Conservation (phyloP, 2,329 filamentous ascomycete species). For the Trichophyton mentagrophytes region DNA sequence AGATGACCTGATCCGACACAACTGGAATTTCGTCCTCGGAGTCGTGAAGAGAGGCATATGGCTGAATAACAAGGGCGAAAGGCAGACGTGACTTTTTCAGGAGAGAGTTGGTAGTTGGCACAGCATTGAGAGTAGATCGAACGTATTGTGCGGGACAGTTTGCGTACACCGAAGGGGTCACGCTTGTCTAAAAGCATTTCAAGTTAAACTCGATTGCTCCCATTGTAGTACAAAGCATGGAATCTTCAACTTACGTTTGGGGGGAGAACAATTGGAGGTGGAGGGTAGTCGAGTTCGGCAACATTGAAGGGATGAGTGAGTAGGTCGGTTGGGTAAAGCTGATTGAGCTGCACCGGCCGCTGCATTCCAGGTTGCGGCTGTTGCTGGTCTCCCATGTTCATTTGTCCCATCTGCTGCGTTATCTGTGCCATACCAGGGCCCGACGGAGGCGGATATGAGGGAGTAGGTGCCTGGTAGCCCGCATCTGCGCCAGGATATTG, state of each 20-base stretch:
- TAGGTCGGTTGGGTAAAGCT: slow-evolving; percentile 83
- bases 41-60: slow-evolving; percentile 85
- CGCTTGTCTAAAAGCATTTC: slow-evolving; percentile 51
- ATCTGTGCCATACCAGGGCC: slow-evolving; percentile 54
- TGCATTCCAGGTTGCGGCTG: slow-evolving; percentile 23
- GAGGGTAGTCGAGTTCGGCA: slow-evolving; percentile 78
- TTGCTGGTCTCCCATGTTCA: slow-evolving; percentile 53
- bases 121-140: slow-evolving; percentile 84
- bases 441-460: slow-evolving; percentile 50
- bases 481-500: slow-evolving; percentile 16
- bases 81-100: slow-evolving; percentile 95
- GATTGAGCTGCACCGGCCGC: slow-evolving; percentile 54
- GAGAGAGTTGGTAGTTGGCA: slow-evolving; percentile 81
- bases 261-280: slow-evolving; percentile 80
- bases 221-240: neutral
- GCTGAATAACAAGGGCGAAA: slow-evolving; percentile 90
- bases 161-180: slow-evolving; percentile 77
- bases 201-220: neutral
- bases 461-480: slow-evolving; percentile 54
- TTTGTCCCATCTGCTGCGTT: slow-evolving; percentile 68
- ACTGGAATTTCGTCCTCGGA: slow-evolving; percentile 82
- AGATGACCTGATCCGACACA: slow-evolving; percentile 93
- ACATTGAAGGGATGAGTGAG: slow-evolving; percentile 90
- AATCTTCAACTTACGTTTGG: slow-evolving; percentile 58
- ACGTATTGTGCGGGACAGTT: slow-evolving; percentile 93